A percentile compares a stretch with the other conserved stretches of the same genome.
Evolutionary conservation across 768 basidiomycete genomes (phyloP).

Genomic region (Termitomyces titanicus): DNA sequence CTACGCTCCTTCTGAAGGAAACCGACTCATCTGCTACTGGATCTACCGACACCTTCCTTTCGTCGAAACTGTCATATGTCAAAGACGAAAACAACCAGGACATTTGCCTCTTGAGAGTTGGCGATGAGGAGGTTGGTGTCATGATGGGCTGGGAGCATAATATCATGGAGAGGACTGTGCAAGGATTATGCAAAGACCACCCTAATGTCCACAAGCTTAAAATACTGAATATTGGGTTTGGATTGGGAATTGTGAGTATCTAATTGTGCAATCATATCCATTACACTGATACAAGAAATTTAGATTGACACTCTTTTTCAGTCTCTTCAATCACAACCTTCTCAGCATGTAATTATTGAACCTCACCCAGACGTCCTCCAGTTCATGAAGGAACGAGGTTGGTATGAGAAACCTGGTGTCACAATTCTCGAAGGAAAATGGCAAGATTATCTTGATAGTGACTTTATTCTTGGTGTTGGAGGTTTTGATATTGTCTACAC

Average conservation of each 20-base stretch:
- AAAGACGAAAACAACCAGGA: constrained; percentile 75
- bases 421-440: constrained; percentile 86
- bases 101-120: constrained; percentile 66
- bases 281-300: background rate
- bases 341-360: constrained; percentile 87
- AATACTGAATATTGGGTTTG: constrained; percentile 91
- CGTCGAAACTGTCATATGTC: constrained; percentile 64
- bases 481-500: constrained; percentile 90
- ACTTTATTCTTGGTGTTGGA: constrained; percentile 55
- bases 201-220: constrained; percentile 48
- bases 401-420: constrained; percentile 76
- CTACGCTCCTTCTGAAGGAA: constrained; percentile 40
- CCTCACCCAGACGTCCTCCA: constrained; percentile 90
- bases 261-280: background rate
- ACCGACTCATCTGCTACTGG: constrained; percentile 55
- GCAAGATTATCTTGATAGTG: constrained; percentile 77
- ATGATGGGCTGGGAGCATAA: constrained; percentile 99
- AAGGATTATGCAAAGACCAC: constrained; percentile 53
- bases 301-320: constrained; percentile 88
- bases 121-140: constrained; percentile 83
- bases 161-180: constrained; percentile 85
- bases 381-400: constrained; percentile 72
- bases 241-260: constrained; percentile 78
- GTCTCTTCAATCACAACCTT: constrained; percentile 50
- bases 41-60: constrained; percentile 67